These are phyloP conservation scores for Didymosphaeria variabile DNA, from an alignment of 2,329 filamentous ascomycete genomes.

Conservation along the genomic window DNA sequence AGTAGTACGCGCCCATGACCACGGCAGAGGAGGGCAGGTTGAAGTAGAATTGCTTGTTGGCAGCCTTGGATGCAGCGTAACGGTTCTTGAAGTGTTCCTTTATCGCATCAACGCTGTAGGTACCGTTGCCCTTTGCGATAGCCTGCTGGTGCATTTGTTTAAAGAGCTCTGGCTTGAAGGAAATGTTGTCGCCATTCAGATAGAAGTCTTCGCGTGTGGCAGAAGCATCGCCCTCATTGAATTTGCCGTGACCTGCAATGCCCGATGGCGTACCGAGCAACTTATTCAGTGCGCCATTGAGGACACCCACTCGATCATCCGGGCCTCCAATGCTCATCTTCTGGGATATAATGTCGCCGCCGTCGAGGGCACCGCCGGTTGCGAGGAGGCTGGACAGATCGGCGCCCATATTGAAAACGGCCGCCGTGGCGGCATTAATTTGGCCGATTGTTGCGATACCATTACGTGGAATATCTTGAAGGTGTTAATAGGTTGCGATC, in stretches of 20 bases:
- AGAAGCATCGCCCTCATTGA: constrained; percentile 48
- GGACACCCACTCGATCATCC: constrained; percentile 27
- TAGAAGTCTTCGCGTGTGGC: constrained; percentile 39
- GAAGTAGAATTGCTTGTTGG: constrained; percentile 33
- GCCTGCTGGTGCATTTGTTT: constrained; percentile 33
- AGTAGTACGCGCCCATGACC: constrained; percentile 33
- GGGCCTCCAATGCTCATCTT: constrained; percentile 33
- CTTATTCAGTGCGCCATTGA: constrained; percentile 41
- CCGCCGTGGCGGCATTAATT: constrained; percentile 41
- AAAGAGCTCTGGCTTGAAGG: constrained; percentile 34
- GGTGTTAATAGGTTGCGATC: constrained; percentile 31
- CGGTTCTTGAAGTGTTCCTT: constrained; percentile 33
- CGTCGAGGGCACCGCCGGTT: constrained; percentile 25
- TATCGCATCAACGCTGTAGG: constrained; percentile 28
- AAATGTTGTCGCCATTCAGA: constrained; percentile 42
- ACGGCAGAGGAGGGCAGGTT: constrained; percentile 27
- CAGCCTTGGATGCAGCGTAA: constrained; percentile 27
- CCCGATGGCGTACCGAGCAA: constrained; percentile 37
- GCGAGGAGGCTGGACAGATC: constrained; percentile 44
- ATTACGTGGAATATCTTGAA: constrained; percentile 50
- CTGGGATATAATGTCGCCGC: constrained; percentile 28
- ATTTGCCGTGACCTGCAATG: constrained; percentile 32
- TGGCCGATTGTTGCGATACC: constrained; percentile 49
- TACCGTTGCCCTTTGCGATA: constrained; percentile 27
- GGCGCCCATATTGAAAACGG: constrained; percentile 51